Evolutionary conservation across 768 basidiomycete species (phyloP), one percentile per base, ranked within the genome.

Genomic region (Podaxis sp.): DNA sequence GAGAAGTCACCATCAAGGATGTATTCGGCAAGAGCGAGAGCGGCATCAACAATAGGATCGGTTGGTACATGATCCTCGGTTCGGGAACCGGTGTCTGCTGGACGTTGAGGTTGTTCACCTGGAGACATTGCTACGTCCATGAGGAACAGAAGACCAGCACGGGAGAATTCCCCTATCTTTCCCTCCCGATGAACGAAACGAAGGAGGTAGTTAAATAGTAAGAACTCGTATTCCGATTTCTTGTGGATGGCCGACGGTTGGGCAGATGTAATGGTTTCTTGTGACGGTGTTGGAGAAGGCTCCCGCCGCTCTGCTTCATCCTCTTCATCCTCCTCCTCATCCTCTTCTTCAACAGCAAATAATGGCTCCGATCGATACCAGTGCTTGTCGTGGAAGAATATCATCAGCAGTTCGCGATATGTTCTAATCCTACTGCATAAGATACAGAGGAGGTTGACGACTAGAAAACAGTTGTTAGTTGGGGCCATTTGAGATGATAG

Each of bases 121-220:
- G 92, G 86, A n/a, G 90, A 91, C 88, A 95, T 95, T 3, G 96
- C 95, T 27, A 97, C 91, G 67, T 96, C 95, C 87, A 98, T 91
- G 43, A 98, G 83, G 73, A 95, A 94, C n/a, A 96, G 77, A 15
- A 98, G 76, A 6, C 96, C 96, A 13, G 92, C 93, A 9, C 96
- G 85, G 2, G 96, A 94, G 70, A 92, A 92, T 70, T 97, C 95
- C 9, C 96, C 96, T 29, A 95, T 94, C 49, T 89, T 85, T 19
- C 94, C 94, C 77, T 98, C 96, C 61, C 95, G 85, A 71, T 98
- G 96, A 24, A 95, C 91, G 71, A 95, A 98, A 0, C 94, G 92
- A 9, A 98, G 85, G 38, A 98, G 87, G 69, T 96, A 96, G 70
- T 96, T 93, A 81, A 98, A 97, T 12, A 98, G 80, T 29, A 96